Conservation (phyloP, 192 early-diverging fungal genomes). For the Coemansia sp. region DNA sequence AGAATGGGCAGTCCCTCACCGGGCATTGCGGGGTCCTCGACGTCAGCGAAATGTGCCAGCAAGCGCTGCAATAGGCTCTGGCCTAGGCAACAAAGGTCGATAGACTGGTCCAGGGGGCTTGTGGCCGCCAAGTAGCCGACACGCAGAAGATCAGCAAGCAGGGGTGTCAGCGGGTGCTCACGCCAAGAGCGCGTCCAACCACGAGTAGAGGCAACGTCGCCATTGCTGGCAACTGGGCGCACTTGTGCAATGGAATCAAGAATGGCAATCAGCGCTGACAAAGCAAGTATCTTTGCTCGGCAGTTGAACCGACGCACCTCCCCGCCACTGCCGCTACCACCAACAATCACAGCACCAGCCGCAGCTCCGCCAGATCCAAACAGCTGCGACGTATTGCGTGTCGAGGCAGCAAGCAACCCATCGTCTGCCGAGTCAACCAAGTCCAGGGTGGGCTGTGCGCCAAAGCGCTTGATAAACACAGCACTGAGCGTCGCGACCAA, state of each 20-base stretch:
- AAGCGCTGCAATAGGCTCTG: conserved; percentile 74
- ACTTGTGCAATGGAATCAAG: conserved; percentile 11
- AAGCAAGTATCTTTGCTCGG: conserved; percentile 10
- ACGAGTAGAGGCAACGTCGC: neutral
- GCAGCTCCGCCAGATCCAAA: no score
- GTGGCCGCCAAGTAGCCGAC: conserved; percentile 89
- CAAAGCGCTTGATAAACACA: conserved; percentile 25
- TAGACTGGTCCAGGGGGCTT: conserved; percentile 53
- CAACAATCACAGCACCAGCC: neutral
- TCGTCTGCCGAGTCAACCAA: no score
- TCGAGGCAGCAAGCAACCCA: no score
- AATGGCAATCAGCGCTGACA: conserved; percentile 14
- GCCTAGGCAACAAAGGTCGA: conserved; percentile 72
- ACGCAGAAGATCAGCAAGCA: conserved; percentile 80
- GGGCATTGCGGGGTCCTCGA: conserved; percentile 86
- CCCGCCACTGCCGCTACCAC: no score
- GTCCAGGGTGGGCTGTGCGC: neutral
- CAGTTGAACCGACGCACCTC: conserved; percentile 18
- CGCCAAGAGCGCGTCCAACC: conserved; percentile 24
- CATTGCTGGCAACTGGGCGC: neutral
- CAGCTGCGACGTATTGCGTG: no score
- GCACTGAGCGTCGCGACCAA: conserved; percentile 22
- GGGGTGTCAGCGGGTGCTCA: conserved; percentile 31
- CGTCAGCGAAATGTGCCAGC: conserved; percentile 66
- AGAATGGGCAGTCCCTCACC: conserved; percentile 66